These are phyloP conservation scores for Proteromonas lacertae DNA, from an alignment of 352 stramenopile species.

Conservation along the genomic window DNA sequence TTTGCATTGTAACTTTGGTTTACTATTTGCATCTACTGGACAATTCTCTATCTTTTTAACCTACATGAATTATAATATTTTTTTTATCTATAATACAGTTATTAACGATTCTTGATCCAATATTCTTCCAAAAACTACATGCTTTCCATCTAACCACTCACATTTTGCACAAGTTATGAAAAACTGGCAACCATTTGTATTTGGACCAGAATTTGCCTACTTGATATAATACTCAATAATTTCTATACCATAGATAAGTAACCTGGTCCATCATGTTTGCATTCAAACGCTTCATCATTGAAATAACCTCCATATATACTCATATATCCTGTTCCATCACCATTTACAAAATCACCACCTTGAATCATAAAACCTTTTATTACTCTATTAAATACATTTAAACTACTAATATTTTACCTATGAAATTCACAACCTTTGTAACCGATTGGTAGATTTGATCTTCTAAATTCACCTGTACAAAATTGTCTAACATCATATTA, in stretches of 20 bases:
- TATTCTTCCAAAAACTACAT: constrained; percentile 42
- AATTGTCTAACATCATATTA: constrained; percentile 74
- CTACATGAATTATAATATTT: not conserved
- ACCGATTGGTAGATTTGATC: not conserved
- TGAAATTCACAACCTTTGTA: not conserved
- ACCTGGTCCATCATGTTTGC: constrained; percentile 74
- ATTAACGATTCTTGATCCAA: not conserved
- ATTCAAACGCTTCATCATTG: constrained; percentile 72
- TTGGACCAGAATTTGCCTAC: constrained; percentile 24
- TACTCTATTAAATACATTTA: constrained; percentile 54
- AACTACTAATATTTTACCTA: too few species aligned
- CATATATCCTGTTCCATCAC: constrained; percentile 32
- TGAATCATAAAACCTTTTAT: constrained; percentile 3
- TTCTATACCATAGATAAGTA: constrained; percentile 82
- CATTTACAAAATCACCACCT: constrained; percentile 63
- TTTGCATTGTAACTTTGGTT: not conserved
- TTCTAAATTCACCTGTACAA: constrained; percentile 1
- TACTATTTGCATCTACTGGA: not conserved
- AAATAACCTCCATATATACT: constrained; percentile 20
- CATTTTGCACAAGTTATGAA: constrained; percentile 55
- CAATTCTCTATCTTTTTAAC: constrained; percentile 3
- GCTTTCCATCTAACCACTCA: constrained; percentile 81
- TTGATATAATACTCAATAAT: not conserved
- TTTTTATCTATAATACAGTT: not conserved
- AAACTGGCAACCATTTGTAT: constrained; percentile 86